Base-by-base conservation (phyloP, 495 filamentous ascomycete genomes). In the Mytilinidion resinicola region DNA sequence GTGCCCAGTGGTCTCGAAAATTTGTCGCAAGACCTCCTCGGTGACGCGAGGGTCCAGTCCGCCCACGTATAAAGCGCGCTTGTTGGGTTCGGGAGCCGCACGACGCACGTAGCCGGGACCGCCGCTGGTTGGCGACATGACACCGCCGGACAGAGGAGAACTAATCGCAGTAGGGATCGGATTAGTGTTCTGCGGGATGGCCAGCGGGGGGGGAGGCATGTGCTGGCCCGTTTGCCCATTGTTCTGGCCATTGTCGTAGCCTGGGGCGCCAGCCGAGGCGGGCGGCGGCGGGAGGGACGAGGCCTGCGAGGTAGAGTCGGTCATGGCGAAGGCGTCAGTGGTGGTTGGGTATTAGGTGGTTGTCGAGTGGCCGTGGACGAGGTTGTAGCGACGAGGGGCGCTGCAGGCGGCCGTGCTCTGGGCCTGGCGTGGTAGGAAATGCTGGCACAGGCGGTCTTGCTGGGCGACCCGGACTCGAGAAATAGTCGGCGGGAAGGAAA, bases 1-100 rank as follows among this genome's bases (percentile, higher is more conserved):
- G 75, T 99, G 93, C 21, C 93, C 93, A 54, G 90, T 96, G 4
- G 93, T 97, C 77, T 99, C 95, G 68, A 99, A 99, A 55, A 99
- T 99, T 71, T 97, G 95, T 66, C 90, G 88, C 65, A 99, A 73
- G 37, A 97, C 89, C 69, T 97, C 93, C 69, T 99, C 93, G 35
- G 93, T 96, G 44, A 97, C 93, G 51, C 93, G 82, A 36, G 90
- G 90, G 70, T 99, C 95, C 61, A 99, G 77, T 48, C 93, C 93
- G 35, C 93, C 93, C 46, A 99, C 91, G 64, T 99, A 99, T 46
- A 99, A 77, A 42, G 93, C 93, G 65, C 95, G 82, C 82, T 99
- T 99, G 79, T 99, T 99, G 43, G 93, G 93, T 76, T 99, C 93
- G 51, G 93, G 93, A 15, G 93, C 93, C 34, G 91, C 89, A 64